Evolutionary conservation across 2,329 filamentous ascomycete species (phyloP).

Genomic region (Ophiostoma sp.): DNA sequence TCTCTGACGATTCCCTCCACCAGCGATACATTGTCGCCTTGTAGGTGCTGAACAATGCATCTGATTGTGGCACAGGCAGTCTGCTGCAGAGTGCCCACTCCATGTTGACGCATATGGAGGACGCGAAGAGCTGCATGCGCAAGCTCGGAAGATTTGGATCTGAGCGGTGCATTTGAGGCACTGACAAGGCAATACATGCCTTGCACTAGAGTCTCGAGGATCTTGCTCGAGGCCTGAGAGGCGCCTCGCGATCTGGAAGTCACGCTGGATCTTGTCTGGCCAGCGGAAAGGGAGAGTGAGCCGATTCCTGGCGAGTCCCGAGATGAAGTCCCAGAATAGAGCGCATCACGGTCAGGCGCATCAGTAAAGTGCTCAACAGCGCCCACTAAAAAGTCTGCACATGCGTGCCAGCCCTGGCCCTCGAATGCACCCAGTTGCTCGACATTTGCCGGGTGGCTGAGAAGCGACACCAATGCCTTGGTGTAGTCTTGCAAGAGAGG

Average conservation of each 20-base stretch:
- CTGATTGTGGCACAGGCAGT: slow-evolving; percentile 73
- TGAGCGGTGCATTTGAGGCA: slow-evolving; percentile 62
- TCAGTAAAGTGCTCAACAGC: slow-evolving; percentile 52
- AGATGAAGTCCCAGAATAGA: slow-evolving; percentile 28
- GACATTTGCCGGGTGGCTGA: slow-evolving; percentile 68
- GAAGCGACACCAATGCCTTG: slow-evolving; percentile 64
- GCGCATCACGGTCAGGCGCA: slow-evolving; percentile 36
- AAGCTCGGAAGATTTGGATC: slow-evolving; percentile 51
- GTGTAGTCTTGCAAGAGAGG: slow-evolving; percentile 72
- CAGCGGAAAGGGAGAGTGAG: slow-evolving; percentile 31
- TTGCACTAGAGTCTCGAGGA: slow-evolving; percentile 53
- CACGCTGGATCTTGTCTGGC: slow-evolving; percentile 32
- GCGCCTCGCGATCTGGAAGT: slow-evolving; percentile 27
- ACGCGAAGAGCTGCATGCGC: slow-evolving; percentile 54
- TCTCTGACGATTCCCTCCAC: slow-evolving; percentile 55
- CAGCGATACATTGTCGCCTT: slow-evolving; percentile 62
- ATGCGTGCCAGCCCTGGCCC: slow-evolving; percentile 59
- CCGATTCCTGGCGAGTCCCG: slow-evolving; percentile 46
- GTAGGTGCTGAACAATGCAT: slow-evolving; percentile 56
- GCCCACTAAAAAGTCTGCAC: slow-evolving; percentile 65
- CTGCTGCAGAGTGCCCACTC: slow-evolving; percentile 60
- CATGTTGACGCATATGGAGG: slow-evolving; percentile 53
- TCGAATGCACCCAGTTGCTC: slow-evolving; percentile 63
- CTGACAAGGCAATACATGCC: slow-evolving; percentile 61
- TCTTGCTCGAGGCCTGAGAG: slow-evolving; percentile 32